Conservation (phyloP, 768 basidiomycete species). For the Tricholoma furcatifolium region DNA sequence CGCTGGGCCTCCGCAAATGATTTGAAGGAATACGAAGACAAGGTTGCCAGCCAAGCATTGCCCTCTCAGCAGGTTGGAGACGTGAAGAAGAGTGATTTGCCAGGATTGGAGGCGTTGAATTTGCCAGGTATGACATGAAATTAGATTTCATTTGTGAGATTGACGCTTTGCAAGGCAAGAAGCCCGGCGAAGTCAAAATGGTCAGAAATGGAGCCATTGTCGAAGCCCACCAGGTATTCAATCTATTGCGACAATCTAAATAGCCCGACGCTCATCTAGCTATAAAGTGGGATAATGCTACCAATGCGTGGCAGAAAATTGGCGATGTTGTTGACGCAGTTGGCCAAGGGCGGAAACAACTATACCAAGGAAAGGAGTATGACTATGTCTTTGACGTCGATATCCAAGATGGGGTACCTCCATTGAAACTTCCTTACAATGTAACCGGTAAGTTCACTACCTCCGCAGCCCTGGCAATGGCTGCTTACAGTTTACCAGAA, state of each 20-base stretch:
- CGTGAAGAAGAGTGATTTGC: constrained; percentile 88
- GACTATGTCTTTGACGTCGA: constrained; percentile 99
- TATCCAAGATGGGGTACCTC: constrained; percentile 87
- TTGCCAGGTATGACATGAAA: constrained; percentile 54
- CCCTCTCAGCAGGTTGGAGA: constrained; percentile 89
- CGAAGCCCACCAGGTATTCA: constrained; percentile 81
- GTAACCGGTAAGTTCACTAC: constrained; percentile 56
- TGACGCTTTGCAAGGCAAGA: constrained; percentile 59
- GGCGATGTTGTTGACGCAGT: constrained; percentile 97
- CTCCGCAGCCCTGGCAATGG: neutral
- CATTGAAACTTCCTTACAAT: constrained; percentile 94
- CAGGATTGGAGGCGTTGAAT: constrained; percentile 78
- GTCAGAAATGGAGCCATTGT: constrained; percentile 75
- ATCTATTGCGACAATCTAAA: constrained; percentile 4
- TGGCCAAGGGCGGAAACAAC: constrained; percentile 83
- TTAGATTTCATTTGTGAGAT: neutral
- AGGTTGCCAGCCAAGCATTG: constrained; percentile 75
- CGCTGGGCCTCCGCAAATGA: constrained; percentile 71
- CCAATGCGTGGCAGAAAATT: constrained; percentile 83
- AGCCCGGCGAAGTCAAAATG: constrained; percentile 93
- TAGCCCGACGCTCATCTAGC: neutral
- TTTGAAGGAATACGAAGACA: constrained; percentile 67
- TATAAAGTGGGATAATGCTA: constrained; percentile 74
- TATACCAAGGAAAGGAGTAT: constrained; percentile 93
- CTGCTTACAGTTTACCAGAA: constrained; percentile 44